Percentiles rank a stretch among this genome's conserved stretches.
Evolutionary conservation across 805 yeast species (phyloP).

Genomic region (Barnettozyma populi): DNA sequence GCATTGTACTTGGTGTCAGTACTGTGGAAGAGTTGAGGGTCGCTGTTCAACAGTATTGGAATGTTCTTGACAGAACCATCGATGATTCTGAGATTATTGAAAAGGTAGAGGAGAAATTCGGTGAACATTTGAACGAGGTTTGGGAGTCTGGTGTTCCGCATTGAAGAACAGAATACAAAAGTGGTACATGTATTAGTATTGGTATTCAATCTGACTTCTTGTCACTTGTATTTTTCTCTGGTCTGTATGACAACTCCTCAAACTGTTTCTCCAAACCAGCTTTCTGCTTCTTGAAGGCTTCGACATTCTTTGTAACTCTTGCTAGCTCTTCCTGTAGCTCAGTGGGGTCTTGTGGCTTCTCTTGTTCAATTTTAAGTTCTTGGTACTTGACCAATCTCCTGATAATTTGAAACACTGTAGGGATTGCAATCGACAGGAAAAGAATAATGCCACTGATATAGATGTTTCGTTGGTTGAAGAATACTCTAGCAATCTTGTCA

Average conservation of each 20-base stretch:
- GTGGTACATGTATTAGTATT: neutral
- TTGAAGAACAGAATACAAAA: neutral
- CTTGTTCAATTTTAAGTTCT: conserved; percentile 24
- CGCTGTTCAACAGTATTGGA: conserved; percentile 56
- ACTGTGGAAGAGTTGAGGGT: conserved; percentile 53
- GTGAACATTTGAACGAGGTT: conserved; percentile 52
- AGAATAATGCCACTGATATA: conserved; percentile 60
- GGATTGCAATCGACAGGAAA: conserved; percentile 48
- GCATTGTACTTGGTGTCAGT: conserved; percentile 75
- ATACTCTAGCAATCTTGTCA: conserved; percentile 53
- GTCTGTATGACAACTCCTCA: conserved; percentile 33
- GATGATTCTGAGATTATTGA: conserved; percentile 30
- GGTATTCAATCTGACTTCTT: conserved; percentile 24
- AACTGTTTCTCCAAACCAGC: conserved; percentile 44
- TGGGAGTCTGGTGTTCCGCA: conserved; percentile 53
- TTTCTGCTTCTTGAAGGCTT: conserved; percentile 45
- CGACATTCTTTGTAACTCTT: conserved; percentile 39
- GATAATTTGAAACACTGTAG: conserved; percentile 47
- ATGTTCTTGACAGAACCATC: conserved; percentile 30
- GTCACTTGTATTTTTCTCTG: conserved; percentile 13
- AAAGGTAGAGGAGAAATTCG: conserved; percentile 44
- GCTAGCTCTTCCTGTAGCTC: conserved; percentile 19
- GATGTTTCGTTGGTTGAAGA: conserved; percentile 58
- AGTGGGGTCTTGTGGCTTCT: conserved; percentile 13
- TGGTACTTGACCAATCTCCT: conserved; percentile 46